Conservation (phyloP, 2,329 filamentous ascomycete species). For the Fusarium albosuccineum region DNA sequence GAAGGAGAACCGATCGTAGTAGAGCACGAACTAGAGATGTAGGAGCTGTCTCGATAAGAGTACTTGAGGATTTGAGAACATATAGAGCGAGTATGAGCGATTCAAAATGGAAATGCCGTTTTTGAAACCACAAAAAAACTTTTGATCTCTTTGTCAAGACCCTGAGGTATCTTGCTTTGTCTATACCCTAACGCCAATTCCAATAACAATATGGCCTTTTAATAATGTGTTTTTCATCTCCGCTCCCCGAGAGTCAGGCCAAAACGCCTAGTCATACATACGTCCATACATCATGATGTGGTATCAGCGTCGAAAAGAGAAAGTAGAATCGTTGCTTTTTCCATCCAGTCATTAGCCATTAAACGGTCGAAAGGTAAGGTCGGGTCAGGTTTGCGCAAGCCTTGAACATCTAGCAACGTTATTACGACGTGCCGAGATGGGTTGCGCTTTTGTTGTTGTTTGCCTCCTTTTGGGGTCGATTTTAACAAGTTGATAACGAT, state of each 20-base stretch:
- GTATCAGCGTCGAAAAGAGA: conserved; percentile 41
- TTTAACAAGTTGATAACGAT: no score
- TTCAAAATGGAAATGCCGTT: conserved; percentile 11
- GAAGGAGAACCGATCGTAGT: conserved; percentile 4
- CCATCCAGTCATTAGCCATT: conserved; percentile 50
- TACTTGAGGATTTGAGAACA: conserved; percentile 14
- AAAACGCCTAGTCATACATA: conserved; percentile 37
- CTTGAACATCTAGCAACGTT: not conserved
- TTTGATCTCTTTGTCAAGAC: conserved; percentile 9
- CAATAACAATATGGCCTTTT: conserved; percentile 20
- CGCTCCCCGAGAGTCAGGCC: conserved; percentile 5
- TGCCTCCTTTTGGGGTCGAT: no score
- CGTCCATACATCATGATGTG: conserved; percentile 37
- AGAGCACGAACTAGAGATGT: not conserved
- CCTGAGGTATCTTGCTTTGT: conserved; percentile 41
- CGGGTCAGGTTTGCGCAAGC: not conserved
- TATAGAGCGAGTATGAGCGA: conserved; percentile 15
- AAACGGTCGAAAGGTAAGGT: conserved; percentile 29
- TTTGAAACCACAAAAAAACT: conserved; percentile 11
- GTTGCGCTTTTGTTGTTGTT: no score
- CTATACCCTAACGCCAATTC: conserved; percentile 45
- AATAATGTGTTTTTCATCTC: conserved; percentile 20
- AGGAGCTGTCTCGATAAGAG: not conserved
- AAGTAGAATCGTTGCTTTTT: conserved; percentile 36
- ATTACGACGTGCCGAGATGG: no score